phyloP scores from a whole-genome alignment of 2,329 filamentous ascomycete genomes.

The Tolypocladium tropicale region DNA sequence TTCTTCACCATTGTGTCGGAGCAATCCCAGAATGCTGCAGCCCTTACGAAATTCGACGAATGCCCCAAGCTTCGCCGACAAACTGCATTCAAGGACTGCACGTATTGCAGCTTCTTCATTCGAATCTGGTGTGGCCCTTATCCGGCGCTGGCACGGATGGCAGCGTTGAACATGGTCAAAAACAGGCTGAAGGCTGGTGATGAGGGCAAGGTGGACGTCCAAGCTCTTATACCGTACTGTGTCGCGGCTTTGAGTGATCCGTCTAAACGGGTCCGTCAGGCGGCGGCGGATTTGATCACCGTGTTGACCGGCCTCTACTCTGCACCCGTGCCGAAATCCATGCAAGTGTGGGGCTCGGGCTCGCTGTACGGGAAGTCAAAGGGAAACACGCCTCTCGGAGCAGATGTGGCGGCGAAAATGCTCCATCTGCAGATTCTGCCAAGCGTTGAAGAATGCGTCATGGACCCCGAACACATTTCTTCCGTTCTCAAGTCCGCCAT shows the following conservation, averaged over 20 bases:
- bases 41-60: constrained; percentile 42
- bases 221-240: constrained; percentile 74
- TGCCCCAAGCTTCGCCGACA: constrained; percentile 43
- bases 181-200: constrained; percentile 42
- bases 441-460: constrained; percentile 72
- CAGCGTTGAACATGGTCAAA: constrained; percentile 58
- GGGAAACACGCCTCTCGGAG: constrained; percentile 42
- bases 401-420: constrained; percentile 48
- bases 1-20: constrained; percentile 45
- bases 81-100: constrained; percentile 46
- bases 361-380: constrained; percentile 50
- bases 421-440: constrained; percentile 60
- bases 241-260: constrained; percentile 65
- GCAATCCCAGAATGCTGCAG: constrained; percentile 23
- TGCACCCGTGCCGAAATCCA: constrained; percentile 25
- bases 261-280: constrained; percentile 64
- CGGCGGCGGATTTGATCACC: constrained; percentile 58
- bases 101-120: constrained; percentile 67
- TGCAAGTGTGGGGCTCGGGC: constrained; percentile 48
- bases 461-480: constrained; percentile 64
- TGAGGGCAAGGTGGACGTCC: constrained; percentile 51
- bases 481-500: constrained; percentile 42
- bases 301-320: constrained; percentile 42
- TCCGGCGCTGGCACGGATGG: constrained; percentile 56
- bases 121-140: constrained; percentile 64